phyloP scores from a whole-genome alignment of 164 flowering plant genomes.

The Liriodendron chinense region DNA sequence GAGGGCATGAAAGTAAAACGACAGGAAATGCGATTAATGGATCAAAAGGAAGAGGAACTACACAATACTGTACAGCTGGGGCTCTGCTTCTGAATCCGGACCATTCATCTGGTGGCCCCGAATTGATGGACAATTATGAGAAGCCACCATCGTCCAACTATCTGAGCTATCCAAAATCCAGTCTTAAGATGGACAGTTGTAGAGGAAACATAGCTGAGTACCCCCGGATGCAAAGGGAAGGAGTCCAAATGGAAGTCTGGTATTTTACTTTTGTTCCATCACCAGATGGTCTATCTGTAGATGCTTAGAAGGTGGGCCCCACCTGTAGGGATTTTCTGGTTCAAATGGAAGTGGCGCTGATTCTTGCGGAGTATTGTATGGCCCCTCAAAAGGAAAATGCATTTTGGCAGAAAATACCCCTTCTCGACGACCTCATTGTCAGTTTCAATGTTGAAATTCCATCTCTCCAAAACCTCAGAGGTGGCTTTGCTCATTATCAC shows the following conservation, averaged over 20 bases:
- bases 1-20: too few relatives aligned
- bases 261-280: too few relatives aligned
- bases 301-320: not conserved
- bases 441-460: conserved; percentile 88
- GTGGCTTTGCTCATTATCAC: conserved; percentile 91
- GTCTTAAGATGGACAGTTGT: not conserved
- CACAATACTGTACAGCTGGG: not conserved
- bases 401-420: conserved; percentile 40
- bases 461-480: conserved; percentile 85
- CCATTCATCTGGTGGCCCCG: not conserved
- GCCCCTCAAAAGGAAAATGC: not conserved
- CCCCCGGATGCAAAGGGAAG: too few relatives aligned
- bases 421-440: conserved; percentile 81
- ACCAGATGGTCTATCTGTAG: too few relatives aligned
- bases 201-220: not conserved
- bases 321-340: not conserved
- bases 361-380: not conserved
- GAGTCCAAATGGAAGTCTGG: too few relatives aligned
- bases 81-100: not conserved
- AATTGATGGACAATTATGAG: not conserved
- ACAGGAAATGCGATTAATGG: not conserved
- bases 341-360: not conserved
- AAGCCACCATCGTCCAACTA: too few relatives aligned
- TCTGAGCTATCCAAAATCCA: not conserved
- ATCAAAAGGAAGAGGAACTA: not conserved